Percentiles rank a stretch among this genome's conserved stretches.
phyloP scores from a whole-genome alignment of 441 rosid species.

The Rhodomyrtus psidioides region DNA sequence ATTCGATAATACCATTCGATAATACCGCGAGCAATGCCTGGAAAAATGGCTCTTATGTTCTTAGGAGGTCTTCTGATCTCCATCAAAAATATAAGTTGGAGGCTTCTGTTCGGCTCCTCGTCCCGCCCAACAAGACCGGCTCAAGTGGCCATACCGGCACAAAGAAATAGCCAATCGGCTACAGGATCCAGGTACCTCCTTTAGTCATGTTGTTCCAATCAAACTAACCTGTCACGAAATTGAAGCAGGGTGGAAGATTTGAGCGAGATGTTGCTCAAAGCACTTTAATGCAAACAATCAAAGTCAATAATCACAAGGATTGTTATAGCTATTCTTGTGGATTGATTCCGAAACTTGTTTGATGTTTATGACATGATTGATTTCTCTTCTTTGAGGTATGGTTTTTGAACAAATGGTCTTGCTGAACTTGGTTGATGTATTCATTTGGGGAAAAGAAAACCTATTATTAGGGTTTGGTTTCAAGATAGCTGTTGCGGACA shows the following conservation, averaged over 20 bases:
- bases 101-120: background rate
- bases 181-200: background rate
- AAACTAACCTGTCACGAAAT: accelerated
- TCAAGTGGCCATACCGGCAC: background rate
- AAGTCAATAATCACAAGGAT: background rate
- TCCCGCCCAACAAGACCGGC: background rate
- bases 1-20: background rate
- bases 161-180: background rate
- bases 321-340: background rate
- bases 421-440: background rate
- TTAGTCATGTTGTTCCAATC: background rate
- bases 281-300: background rate
- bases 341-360: background rate
- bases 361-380: background rate
- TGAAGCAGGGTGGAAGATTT: background rate
- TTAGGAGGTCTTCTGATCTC: background rate
- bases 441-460: background rate
- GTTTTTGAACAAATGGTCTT: background rate
- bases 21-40: background rate
- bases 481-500: background rate
- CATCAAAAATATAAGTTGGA: background rate
- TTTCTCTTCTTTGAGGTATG: background rate
- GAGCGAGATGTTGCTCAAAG: background rate
- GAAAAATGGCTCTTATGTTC: background rate
- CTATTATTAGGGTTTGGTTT: background rate